Percentiles rank a stretch among this genome's conserved stretches.
These are phyloP conservation scores for Neonectria punicea DNA, from an alignment of 2,329 filamentous ascomycete genomes.

Conservation along the genomic window DNA sequence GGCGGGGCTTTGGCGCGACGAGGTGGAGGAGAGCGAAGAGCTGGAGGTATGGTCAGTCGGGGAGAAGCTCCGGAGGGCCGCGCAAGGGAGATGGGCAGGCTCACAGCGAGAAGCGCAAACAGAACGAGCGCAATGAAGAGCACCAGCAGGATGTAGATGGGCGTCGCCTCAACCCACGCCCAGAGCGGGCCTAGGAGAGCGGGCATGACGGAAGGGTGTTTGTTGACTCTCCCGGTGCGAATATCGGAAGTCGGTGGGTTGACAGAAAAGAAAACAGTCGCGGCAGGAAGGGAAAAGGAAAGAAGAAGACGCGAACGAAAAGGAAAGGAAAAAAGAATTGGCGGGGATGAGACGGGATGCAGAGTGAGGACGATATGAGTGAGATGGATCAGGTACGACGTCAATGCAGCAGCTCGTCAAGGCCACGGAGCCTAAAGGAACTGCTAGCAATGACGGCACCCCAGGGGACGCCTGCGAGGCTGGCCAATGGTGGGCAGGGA, in stretches of 20 bases:
- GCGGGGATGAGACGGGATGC: too few species aligned
- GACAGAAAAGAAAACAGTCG: constrained; percentile 1
- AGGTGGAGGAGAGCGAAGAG: constrained; percentile 75
- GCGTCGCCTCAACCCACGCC: constrained; percentile 51
- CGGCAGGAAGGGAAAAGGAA: not conserved
- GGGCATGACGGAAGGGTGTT: constrained; percentile 25
- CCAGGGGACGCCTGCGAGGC: not conserved
- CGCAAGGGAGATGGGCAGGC: constrained; percentile 14
- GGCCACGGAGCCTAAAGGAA: not conserved
- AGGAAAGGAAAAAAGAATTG: not conserved
- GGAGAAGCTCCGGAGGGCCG: not conserved
- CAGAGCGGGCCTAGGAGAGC: constrained; percentile 48
- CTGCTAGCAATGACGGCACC: not conserved
- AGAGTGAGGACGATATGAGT: not conserved
- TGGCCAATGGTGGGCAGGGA: not conserved
- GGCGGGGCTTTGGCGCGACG: constrained; percentile 83
- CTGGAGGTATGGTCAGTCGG: constrained; percentile 40
- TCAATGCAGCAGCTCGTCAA: not conserved
- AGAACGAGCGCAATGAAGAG: constrained; percentile 48
- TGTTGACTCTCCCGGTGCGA: constrained; percentile 23
- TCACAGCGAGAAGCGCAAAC: constrained; percentile 53
- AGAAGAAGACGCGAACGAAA: not conserved
- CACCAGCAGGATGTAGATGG: constrained; percentile 52
- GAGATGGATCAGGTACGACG: not conserved
- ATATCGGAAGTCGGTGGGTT: not conserved